A percentile compares a stretch with the other conserved stretches of the same genome.
These are phyloP conservation scores for Backusella circina DNA, from an alignment of 192 early-diverging fungal species.

Conservation along the genomic window DNA sequence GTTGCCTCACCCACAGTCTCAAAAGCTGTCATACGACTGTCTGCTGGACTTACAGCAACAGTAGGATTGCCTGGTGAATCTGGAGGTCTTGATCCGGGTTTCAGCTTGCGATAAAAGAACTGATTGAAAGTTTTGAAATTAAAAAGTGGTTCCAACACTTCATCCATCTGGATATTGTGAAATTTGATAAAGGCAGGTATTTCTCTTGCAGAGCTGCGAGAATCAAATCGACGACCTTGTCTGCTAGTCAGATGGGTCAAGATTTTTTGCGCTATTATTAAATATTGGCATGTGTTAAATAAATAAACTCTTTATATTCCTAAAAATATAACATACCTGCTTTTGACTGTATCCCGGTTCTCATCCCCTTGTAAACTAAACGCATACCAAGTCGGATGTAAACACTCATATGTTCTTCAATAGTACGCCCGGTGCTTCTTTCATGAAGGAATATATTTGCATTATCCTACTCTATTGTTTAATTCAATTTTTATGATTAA, in stretches of 20 bases:
- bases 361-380: conserved; percentile 65
- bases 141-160: conserved; percentile 66
- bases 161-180: conserved; percentile 62
- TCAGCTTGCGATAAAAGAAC: conserved; percentile 83
- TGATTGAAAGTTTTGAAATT: conserved; percentile 77
- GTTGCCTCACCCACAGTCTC: conserved; percentile 58
- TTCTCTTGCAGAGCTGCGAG: conserved; percentile 54
- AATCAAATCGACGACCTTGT: conserved; percentile 72
- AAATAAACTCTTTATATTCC: neutral
- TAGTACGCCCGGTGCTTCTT: conserved; percentile 57
- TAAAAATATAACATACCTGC: conserved; percentile 17
- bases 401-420: conserved; percentile 75
- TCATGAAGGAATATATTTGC: conserved; percentile 79
- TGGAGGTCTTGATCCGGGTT: conserved; percentile 53
- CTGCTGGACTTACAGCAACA: conserved; percentile 67
- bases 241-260: conserved; percentile 48
- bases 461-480: conserved; percentile 36
- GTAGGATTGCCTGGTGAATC: conserved; percentile 43
- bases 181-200: conserved; percentile 72
- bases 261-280: conserved; percentile 36
- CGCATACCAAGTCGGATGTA: conserved; percentile 79
- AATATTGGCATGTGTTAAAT: neutral
- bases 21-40: conserved; percentile 72
- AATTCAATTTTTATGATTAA: neutral
- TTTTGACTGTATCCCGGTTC: conserved; percentile 38